Evolutionary conservation across 1,284 basidiomycete species (phyloP), one percentile per base, ranked within the genome.

Genomic region (Apiotrichum domesticum): DNA sequence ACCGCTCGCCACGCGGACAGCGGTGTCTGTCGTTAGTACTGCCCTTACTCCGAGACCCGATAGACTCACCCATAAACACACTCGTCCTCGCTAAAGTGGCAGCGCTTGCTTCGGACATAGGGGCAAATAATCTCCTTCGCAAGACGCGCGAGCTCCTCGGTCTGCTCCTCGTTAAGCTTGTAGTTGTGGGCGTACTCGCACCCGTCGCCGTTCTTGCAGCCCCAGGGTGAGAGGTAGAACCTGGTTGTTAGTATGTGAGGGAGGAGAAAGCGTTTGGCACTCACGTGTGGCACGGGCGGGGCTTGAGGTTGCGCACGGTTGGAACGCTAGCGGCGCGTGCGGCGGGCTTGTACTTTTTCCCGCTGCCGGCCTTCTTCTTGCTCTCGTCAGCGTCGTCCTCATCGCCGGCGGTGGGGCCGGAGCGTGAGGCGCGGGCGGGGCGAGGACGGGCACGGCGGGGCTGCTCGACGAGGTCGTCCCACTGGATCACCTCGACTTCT

Each of bases 121-220:
- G 72, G 72, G 58, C 72, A 74, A 29, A 70, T 62, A 29, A 72
- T 70, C 55, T 68, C 66, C 57, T 74, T 72, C 10, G 72, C 68
- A 47, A 71, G 58, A 49, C 63, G 59, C 2, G 63, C 57, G 1
- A 74, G 64, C 51, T 72, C 70, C 32, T 66, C 63, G 2, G 66
- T 56, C 55, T 74, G 70, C 15, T 58, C 56, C 15, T 70, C 64
- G 59, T 63, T 66, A 39, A 74, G 63, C 43, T 66, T 49, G 58
- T 70, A 71, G 35, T 68, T 55, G 60, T 74, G 73, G 13, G 64
- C 64, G 57, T 73, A 73, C 35, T 66, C 63, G 57, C 73, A 74
- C 4, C 65, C 66, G 40, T 69, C 63, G 11, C 66, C 65, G 44
- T 66, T 63, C 56, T 63, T 64, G 63, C 71, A 73, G 3, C 68